Conservation (phyloP, 352 stramenopile genomes). For the Phytophthora syringae region DNA sequence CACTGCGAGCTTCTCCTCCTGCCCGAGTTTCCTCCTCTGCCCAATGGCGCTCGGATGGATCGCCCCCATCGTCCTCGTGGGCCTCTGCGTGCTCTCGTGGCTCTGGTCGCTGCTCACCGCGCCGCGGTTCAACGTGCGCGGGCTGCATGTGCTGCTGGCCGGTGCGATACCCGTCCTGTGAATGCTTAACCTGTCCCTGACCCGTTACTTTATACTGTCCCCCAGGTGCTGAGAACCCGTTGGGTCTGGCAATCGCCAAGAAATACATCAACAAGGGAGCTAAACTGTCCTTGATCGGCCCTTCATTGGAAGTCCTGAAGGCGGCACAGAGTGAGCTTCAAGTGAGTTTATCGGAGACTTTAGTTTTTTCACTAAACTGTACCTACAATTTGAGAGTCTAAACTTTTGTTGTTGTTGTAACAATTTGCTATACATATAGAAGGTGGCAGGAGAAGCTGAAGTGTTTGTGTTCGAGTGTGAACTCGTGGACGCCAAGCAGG, state of each 20-base stretch:
- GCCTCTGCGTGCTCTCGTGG: constrained; percentile 48
- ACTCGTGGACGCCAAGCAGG: constrained; percentile 39
- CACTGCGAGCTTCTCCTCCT: too few species aligned
- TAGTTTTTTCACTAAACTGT: not conserved
- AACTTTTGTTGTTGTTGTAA: not conserved
- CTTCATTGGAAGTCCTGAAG: constrained; percentile 43
- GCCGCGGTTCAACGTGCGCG: constrained; percentile 55
- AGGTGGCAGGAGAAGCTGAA: constrained; percentile 12
- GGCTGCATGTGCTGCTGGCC: constrained; percentile 68
- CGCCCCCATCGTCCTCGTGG: constrained; percentile 43
- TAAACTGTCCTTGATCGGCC: constrained; percentile 59
- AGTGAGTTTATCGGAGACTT: constrained; percentile 13
- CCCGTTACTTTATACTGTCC: not conserved
- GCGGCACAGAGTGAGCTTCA: constrained; percentile 43
- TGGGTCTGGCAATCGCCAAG: constrained; percentile 69
- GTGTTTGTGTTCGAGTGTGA: constrained; percentile 57
- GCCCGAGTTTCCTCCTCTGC: not conserved
- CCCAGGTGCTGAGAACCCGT: constrained; percentile 42
- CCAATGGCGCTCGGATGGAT: constrained; percentile 44
- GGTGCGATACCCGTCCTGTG: constrained; percentile 37
- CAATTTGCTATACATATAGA: constrained; percentile 5
- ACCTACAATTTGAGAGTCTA: constrained; percentile 5
- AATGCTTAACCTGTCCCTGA: not conserved
- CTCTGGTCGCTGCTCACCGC: constrained; percentile 52
- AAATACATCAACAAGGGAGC: constrained; percentile 60